Evolutionary conservation across 495 filamentous ascomycete species (phyloP).

Genomic region (Choiromyces venosus): DNA sequence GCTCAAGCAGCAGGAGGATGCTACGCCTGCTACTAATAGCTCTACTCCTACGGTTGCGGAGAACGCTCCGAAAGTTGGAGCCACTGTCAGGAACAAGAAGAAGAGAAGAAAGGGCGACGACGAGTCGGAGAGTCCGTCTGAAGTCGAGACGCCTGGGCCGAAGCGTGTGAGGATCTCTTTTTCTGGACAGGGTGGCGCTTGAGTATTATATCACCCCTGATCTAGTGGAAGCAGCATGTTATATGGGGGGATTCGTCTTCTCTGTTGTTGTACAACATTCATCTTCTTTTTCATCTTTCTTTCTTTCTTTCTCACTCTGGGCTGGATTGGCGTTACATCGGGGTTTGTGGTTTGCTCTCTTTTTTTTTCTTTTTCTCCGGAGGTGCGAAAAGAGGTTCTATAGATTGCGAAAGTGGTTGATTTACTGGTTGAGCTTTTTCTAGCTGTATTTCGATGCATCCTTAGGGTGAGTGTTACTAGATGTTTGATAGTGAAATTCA

Average conservation of each 20-base stretch:
- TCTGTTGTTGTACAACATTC: neutral
- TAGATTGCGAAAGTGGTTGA: neutral
- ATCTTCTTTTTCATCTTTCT: neutral
- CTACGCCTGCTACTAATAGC: conserved; percentile 34
- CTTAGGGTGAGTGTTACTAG: neutral
- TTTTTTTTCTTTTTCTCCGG: no score
- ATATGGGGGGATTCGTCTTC: neutral
- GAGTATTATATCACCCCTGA: neutral
- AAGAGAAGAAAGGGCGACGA: conserved; percentile 41
- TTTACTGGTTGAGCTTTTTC: neutral
- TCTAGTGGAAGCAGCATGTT: neutral
- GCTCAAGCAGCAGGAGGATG: conserved; percentile 36
- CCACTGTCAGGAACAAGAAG: conserved; percentile 37
- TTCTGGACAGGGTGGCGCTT: conserved; percentile 36
- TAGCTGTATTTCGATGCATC: neutral
- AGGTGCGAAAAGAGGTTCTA: neutral
- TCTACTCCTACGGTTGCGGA: conserved; percentile 40
- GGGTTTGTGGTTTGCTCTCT: conserved; percentile 8
- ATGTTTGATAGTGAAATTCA: neutral
- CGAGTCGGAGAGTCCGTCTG: conserved; percentile 42
- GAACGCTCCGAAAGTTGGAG: conserved; percentile 29
- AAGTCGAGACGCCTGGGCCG: conserved; percentile 42
- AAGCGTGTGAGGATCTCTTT: conserved; percentile 42
- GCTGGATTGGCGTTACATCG: conserved; percentile 8
- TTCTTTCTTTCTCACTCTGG: neutral